Evolutionary conservation across 768 basidiomycete genomes (phyloP), one percentile per base, ranked within the genome.

Genomic region (Leccinum longicurvipes): DNA sequence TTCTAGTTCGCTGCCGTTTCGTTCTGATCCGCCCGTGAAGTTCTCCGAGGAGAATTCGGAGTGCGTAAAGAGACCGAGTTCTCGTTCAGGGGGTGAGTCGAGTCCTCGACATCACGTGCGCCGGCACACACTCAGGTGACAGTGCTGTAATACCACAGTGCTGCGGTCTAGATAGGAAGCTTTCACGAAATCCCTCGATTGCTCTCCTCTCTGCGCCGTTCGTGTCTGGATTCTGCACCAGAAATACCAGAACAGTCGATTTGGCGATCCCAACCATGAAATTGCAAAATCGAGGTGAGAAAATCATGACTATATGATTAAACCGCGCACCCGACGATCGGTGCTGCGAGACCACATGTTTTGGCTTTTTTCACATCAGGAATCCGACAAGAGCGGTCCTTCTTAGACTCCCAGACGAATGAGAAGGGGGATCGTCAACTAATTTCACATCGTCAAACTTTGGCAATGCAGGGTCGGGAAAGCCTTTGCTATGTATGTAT

Each of bases 11-110:
- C 36, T 39, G n/a, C 19, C 23, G 23, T 45, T 24, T 17, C 9
- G 10, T 21, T 17, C 8, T 25, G 27, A 28, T 12, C 10, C 28
- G 54, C 4, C 39, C 15, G 24, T 29, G 29, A 9, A 12, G n/a
- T 52, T 28, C 19, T 57, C 56, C 56, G 58, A 59, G 56, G 58
- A 49, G 46, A 58, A 58, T 17, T 8, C n/a, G 45, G 25, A 27
- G 44, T 25, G 44, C 24, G 24, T 39, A 39, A 39, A 17, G n/a
- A 39, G 36, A 36, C 34, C 36, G n/a, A 39, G 9, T 41, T n/a
- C 39, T 6, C 10, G 19, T 41, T 41, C 6, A 19, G 17, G 10
- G 4, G n/a, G 19, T 6, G 39, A 41, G 39, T 19, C 10, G n/a
- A 41, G 19, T 41, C 19, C 10, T n/a, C 9, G 1, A 11, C 7